Percentiles rank a stretch among this genome's conserved stretches.
phyloP scores from a whole-genome alignment of 768 basidiomycete species.

The Auriculariales sp. region DNA sequence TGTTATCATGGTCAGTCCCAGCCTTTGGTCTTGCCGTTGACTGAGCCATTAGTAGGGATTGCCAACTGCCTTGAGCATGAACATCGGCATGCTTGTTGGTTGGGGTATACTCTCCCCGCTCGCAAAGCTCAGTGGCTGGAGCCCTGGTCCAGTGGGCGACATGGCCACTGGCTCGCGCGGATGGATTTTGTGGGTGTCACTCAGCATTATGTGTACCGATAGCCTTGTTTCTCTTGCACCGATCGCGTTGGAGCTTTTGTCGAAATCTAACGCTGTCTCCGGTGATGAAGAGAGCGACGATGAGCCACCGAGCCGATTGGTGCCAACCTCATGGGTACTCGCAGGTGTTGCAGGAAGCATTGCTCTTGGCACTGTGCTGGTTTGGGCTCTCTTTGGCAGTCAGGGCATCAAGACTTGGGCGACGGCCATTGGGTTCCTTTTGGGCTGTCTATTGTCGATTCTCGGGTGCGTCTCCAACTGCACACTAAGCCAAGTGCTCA shows the following conservation, averaged over 20 bases:
- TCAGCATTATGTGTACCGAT: constrained; percentile 94
- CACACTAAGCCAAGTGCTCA: too few species aligned
- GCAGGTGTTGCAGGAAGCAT: constrained; percentile 50
- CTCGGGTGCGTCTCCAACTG: constrained; percentile 47
- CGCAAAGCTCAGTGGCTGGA: constrained; percentile 74
- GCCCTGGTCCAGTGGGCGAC: constrained; percentile 80
- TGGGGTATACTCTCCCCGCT: constrained; percentile 91
- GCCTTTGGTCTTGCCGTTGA: background rate
- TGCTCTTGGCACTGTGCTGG: constrained; percentile 54
- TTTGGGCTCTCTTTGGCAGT: constrained; percentile 80
- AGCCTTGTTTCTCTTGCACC: constrained; percentile 76
- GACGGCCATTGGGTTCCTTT: constrained; percentile 65
- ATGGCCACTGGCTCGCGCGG: constrained; percentile 82
- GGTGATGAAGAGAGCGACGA: constrained; percentile 38
- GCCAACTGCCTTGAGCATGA: constrained; percentile 89
- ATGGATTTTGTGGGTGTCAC: constrained; percentile 92
- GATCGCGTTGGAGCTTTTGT: constrained; percentile 41
- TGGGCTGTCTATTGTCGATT: constrained; percentile 74
- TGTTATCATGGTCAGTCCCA: constrained; percentile 11
- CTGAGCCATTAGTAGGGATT: constrained; percentile 80
- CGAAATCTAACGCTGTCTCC: too few species aligned
- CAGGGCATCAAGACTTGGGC: constrained; percentile 96
- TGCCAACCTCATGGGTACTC: constrained; percentile 67
- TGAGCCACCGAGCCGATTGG: constrained; percentile 67
- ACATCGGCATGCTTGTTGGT: constrained; percentile 87